Evolutionary conservation across 371 early-diverging fungal species (phyloP).

Genomic region (Mortierella sp.): DNA sequence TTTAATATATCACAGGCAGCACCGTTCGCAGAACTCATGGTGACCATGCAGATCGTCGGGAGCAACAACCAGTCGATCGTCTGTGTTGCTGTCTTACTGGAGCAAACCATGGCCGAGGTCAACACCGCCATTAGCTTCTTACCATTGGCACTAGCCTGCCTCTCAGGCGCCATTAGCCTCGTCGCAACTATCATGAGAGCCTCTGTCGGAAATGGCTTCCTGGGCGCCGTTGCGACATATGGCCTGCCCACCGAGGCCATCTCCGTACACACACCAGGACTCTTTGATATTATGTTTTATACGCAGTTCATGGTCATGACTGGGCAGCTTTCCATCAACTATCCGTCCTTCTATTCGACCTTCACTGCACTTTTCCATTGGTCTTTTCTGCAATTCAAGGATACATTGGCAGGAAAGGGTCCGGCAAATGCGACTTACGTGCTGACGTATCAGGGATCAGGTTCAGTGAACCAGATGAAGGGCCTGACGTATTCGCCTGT

Average conservation of each 20-base stretch:
- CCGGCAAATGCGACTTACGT: conserved; percentile 42
- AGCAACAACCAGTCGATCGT: conserved; percentile 54
- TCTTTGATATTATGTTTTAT: conserved; percentile 65
- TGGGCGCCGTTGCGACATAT: conserved; percentile 65
- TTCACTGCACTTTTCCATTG: conserved; percentile 67
- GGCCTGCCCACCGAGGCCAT: conserved; percentile 61
- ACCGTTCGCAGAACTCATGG: conserved; percentile 46
- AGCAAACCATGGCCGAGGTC: conserved; percentile 37
- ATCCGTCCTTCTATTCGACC: conserved; percentile 63
- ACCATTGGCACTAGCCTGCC: conserved; percentile 58
- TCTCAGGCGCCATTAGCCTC: conserved; percentile 56
- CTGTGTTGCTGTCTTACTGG: conserved; percentile 57
- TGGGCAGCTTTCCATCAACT: conserved; percentile 61
- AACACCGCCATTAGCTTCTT: conserved; percentile 61
- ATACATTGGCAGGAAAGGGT: conserved; percentile 31
- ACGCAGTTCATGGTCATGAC: conserved; percentile 64
- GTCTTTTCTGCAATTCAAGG: conserved; percentile 57
- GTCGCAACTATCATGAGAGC: conserved; percentile 59
- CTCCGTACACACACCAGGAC: conserved; percentile 64
- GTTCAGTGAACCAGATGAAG: conserved; percentile 39
- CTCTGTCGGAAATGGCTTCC: conserved; percentile 59
- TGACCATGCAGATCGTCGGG: conserved; percentile 38
- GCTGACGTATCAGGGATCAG: conserved; percentile 32
- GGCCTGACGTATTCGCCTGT: background rate
- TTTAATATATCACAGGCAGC: conserved; percentile 46